Base-by-base conservation (phyloP, 345 rosid species). In the Camelina neglecta region DNA sequence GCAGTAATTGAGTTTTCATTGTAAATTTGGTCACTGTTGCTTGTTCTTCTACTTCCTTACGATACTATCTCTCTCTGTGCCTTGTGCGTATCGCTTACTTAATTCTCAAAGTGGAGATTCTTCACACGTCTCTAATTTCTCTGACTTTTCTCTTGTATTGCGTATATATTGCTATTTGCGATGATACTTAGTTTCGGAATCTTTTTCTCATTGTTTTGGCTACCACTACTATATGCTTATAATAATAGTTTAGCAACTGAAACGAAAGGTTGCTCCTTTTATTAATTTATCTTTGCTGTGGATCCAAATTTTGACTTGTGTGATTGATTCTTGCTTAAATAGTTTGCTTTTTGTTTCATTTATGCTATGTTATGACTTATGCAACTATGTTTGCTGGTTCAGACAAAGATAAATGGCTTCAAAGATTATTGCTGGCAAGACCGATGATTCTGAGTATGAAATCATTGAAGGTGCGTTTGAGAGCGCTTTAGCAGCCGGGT, bases 381-480 rank as follows among this genome's bases (percentile, higher is more conserved):
- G 39, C 21, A 65, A 20, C 47, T 60, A 4, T 64, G 21, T 67
- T 35, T 51, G 15, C 39, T 45, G 49, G 15, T 56, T 72, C 50
- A 60, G 67, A 57, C 49, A 65, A 65, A 67, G 63, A 56, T 61
- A 65, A 73, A 92, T 94, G 98, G 93, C 89, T 67, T 89, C 86
- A 72, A 85, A 86, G 78, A 80, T 82, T 51, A 1, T 47, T 71
- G 74, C 85, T 36, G 77, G 81, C 55, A 82, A 77, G 63, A 75
- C 82, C 5, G 81, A 76, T 71, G 77, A 79, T 72, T 79, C 83
- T 29, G 97, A 94, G 75, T 94, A 81, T 44, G 96, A 90, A 78
- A 78, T 94, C 73, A 80, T 84, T 59, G 96, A 87, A 63, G 89
- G 84, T 24, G 96, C 78, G 59, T 80, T 88, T 12, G 92, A 87